Evolutionary conservation across 306 rosid genomes (phyloP).

Genomic region (Gastrolobium villosum): DNA sequence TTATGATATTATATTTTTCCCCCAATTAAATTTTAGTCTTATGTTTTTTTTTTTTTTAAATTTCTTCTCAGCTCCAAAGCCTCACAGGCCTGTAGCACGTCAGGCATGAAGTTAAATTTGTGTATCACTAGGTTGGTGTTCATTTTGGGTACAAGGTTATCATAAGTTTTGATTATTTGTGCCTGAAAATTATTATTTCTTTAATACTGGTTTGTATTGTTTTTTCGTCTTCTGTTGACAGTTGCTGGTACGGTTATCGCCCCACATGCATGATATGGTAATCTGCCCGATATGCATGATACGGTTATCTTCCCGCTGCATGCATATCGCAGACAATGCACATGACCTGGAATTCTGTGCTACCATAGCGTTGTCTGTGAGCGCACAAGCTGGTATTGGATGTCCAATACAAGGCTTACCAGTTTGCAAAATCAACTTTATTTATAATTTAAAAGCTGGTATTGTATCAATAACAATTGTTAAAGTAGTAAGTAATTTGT

Average conservation of each 20-base stretch:
- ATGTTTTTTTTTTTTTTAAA: background rate
- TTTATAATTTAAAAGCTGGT: background rate
- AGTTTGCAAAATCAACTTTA: background rate
- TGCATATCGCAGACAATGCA: background rate
- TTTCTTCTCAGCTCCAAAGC: constrained; percentile 88
- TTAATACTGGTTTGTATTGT: background rate
- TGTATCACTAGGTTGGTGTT: constrained; percentile 40
- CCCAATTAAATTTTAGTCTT: background rate
- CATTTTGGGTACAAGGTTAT: background rate
- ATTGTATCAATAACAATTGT: no score
- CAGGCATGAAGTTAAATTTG: constrained; percentile 48
- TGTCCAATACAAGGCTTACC: background rate
- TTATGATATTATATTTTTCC: background rate
- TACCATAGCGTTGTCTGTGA: background rate
- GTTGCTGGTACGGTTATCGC: constrained; percentile 26
- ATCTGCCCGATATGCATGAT: no score
- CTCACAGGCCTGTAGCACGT: constrained; percentile 70
- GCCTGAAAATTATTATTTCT: background rate
- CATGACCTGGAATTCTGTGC: background rate
- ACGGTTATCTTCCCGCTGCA: background rate
- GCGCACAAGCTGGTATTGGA: constrained; percentile 20
- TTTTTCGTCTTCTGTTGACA: background rate
- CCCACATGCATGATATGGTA: no score
- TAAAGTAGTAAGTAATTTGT: no score
- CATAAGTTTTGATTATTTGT: background rate